Evolutionary conservation across 805 yeast species (phyloP), one percentile per base, ranked within the genome.

Genomic region (Yamadazyma kitorensis): DNA sequence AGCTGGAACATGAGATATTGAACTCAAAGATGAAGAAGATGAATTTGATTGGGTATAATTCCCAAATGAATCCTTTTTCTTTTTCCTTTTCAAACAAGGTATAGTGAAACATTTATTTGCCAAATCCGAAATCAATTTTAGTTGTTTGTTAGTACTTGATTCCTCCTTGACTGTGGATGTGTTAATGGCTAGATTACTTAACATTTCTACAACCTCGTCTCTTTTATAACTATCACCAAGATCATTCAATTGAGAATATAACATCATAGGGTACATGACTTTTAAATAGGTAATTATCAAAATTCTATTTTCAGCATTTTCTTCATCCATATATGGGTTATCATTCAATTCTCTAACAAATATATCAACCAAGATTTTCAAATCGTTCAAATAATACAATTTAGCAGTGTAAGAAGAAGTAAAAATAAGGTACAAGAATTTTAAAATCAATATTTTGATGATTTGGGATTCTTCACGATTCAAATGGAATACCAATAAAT

Each of bases 361-460:
- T 7, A 89, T 88, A 50, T 87, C 96, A 10, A 84, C 79, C 37
- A 89, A 71, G 5, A 89, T 94, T 47, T 82, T 80, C 39, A 89
- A 60, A 54, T 89, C 98, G 49, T 89, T 89, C 41, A 86, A 66
- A 52, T 89, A 89, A 31, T 87, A 76, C 47, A 81, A 69, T 39
- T 81, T 83, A 34, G 74, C 65, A 0, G 94, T 81, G 23, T 61
- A 60, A 5, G 80, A 68, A 4, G 80, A 75, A 2, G 89, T 80
- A 57, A 89, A 76, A 1, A 89, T 72, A 37, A 84, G 57, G 54
- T 86, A 86, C 6, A 89, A 62, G 37, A 86, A 69, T 57, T 89
- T 89, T 46, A 89, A 69, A 51, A 85, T 83, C 63, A 89, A 72
- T 3, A 87, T 81, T 47, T 82, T 87, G 35, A 85, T 59, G 33